phyloP scores from a whole-genome alignment of 192 early-diverging fungal species.

The Gamsiella multidivaricata region DNA sequence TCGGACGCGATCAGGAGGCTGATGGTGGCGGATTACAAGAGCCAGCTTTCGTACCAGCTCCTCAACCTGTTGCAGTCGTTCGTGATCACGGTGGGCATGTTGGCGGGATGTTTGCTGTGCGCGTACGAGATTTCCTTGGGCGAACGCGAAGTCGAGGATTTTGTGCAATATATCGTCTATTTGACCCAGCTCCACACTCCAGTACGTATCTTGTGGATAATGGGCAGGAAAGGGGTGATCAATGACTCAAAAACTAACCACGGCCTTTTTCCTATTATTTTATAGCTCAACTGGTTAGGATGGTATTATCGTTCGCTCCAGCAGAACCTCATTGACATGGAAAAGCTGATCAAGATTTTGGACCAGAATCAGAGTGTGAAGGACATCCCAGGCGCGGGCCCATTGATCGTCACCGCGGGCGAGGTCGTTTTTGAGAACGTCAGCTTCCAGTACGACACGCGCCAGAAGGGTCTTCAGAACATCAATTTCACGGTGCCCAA shows the following conservation, averaged over 20 bases:
- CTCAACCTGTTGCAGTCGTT: conserved; percentile 90
- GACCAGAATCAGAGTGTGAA: conserved; percentile 72
- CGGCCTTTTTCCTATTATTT: neutral
- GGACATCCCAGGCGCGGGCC: conserved; percentile 72
- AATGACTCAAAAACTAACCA: no score
- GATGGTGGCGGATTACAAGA: conserved; percentile 89
- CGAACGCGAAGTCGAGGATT: conserved; percentile 80
- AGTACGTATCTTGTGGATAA: conserved; percentile 70
- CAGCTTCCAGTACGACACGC: conserved; percentile 75
- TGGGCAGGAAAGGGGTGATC: no score
- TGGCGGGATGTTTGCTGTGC: conserved; percentile 84
- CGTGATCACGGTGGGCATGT: conserved; percentile 86
- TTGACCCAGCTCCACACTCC: conserved; percentile 92
- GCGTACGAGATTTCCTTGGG: conserved; percentile 84
- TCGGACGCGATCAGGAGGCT: conserved; percentile 79
- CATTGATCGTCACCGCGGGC: conserved; percentile 67
- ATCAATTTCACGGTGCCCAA: conserved; percentile 76
- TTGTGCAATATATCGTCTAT: conserved; percentile 89
- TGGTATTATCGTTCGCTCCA: conserved; percentile 95
- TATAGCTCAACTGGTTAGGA: conserved; percentile 86
- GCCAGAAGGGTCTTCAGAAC: conserved; percentile 76
- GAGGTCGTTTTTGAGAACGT: conserved; percentile 81
- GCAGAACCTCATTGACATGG: conserved; percentile 96
- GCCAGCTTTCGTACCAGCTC: conserved; percentile 75
- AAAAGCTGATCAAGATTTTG: conserved; percentile 93